Percentiles rank a stretch among this genome's conserved stretches.
phyloP scores from a whole-genome alignment of 441 rosid species.

The Gossypium lobatum region DNA sequence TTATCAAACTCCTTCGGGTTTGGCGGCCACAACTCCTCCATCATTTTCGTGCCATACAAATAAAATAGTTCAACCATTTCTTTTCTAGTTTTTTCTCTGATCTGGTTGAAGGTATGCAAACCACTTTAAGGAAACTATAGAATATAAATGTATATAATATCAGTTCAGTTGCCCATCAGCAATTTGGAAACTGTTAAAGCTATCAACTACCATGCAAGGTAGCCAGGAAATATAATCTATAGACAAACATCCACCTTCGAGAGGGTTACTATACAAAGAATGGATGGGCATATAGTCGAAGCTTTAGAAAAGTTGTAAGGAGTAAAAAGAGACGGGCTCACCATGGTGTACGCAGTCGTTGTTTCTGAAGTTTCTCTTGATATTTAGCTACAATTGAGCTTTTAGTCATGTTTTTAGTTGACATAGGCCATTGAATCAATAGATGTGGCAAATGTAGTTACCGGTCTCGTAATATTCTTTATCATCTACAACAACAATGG shows the following conservation, averaged over 20 bases:
- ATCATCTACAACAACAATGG: constrained; percentile 10
- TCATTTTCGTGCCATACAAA: constrained; percentile 84
- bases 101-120: constrained; percentile 37
- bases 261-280: constrained; percentile 4
- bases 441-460: constrained; percentile 10
- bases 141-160: neutral
- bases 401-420: neutral
- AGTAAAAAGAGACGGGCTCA: neutral
- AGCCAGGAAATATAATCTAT: neutral
- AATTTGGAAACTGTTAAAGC: neutral
- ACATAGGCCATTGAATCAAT: constrained; percentile 9
- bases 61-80: constrained; percentile 25
- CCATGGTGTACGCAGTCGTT: neutral
- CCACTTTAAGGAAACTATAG: neutral
- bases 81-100: constrained; percentile 22
- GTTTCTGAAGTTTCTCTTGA: constrained; percentile 10
- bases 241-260: neutral
- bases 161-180: neutral
- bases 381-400: constrained; percentile 12
- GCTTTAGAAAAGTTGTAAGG: neutral
- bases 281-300: constrained; percentile 8
- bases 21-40: constrained; percentile 97
- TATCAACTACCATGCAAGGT: constrained; percentile 14
- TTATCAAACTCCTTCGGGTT: constrained; percentile 94
- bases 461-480: neutral